These are phyloP conservation scores for Emergomyces pasteurianus DNA, from an alignment of 2,329 filamentous ascomycete species.

Conservation along the genomic window DNA sequence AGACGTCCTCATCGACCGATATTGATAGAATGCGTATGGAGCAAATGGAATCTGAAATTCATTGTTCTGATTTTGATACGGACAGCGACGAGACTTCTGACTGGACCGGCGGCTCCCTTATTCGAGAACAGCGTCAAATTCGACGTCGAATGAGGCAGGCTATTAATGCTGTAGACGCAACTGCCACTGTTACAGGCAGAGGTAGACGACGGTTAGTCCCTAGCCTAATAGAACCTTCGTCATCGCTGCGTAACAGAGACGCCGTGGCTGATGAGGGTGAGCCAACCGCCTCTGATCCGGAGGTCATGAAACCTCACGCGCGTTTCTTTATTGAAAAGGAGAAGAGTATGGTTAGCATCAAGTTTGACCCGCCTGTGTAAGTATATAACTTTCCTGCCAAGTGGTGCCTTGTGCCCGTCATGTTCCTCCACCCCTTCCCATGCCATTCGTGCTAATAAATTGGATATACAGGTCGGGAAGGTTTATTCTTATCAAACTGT, in stretches of 20 bases:
- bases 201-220: constrained; percentile 16
- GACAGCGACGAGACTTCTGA: constrained; percentile 19
- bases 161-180: constrained; percentile 9
- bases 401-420: background rate
- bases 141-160: constrained; percentile 17
- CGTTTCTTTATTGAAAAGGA: constrained; percentile 72
- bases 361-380: constrained; percentile 46
- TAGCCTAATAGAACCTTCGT: constrained; percentile 19
- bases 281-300: constrained; percentile 14
- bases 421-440: background rate
- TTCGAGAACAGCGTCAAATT: constrained; percentile 18
- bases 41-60: constrained; percentile 4
- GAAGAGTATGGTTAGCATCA: constrained; percentile 75
- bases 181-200: constrained; percentile 6
- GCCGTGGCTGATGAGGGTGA: background rate
- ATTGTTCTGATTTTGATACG: background rate
- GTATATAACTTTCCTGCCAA: constrained; percentile 13
- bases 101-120: constrained; percentile 11
- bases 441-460: constrained; percentile 1
- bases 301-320: constrained; percentile 60
- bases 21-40: constrained; percentile 16
- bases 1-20: constrained; percentile 14
- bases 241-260: background rate
- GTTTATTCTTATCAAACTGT: constrained; percentile 81
- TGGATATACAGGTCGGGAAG: constrained; percentile 49